Evolutionary conservation across 306 rosid species (phyloP).

Genomic region (Quercus suber): DNA sequence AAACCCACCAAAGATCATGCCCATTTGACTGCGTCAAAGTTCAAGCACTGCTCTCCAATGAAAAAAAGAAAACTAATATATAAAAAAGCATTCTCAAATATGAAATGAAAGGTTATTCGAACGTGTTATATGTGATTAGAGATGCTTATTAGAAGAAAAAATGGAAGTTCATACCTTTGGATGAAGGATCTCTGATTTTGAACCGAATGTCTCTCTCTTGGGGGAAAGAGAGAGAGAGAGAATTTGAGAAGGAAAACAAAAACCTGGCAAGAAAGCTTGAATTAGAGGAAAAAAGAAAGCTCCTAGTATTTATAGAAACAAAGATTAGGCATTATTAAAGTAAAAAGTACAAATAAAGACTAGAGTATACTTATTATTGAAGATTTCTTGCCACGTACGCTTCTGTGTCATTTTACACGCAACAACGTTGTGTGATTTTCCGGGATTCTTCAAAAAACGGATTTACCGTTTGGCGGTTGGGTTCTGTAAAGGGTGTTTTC

Average conservation of each 20-base stretch:
- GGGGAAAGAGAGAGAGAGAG: background rate
- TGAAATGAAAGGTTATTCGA: background rate
- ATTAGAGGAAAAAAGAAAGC: slow-evolving; percentile 33
- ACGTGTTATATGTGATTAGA: background rate
- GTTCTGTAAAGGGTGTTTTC: slow-evolving; percentile 10
- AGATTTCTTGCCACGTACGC: slow-evolving; percentile 54
- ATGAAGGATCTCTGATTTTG: slow-evolving; percentile 35
- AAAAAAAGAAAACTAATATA: background rate
- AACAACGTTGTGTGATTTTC: slow-evolving; percentile 19
- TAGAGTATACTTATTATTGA: background rate
- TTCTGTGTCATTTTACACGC: slow-evolving; percentile 41
- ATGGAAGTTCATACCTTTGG: slow-evolving; percentile 25
- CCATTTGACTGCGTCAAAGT: background rate
- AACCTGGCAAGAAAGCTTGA: slow-evolving; percentile 41
- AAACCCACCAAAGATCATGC: slow-evolving; percentile 32
- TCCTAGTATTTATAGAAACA: slow-evolving; percentile 7
- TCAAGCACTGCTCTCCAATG: slow-evolving; percentile 29
- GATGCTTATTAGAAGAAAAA: slow-evolving; percentile 31
- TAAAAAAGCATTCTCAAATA: background rate
- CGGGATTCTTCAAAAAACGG: slow-evolving; percentile 27
- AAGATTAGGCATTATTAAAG: slow-evolving; percentile 10
- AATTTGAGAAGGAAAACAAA: slow-evolving; percentile 14
- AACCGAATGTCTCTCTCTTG: background rate
- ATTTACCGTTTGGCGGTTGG: slow-evolving; percentile 40
- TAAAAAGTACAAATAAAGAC: background rate